A percentile compares a stretch with the other conserved stretches of the same genome.
Conservation (phyloP, 2,329 filamentous ascomycete species). For the Scedosporium boydii region DNA sequence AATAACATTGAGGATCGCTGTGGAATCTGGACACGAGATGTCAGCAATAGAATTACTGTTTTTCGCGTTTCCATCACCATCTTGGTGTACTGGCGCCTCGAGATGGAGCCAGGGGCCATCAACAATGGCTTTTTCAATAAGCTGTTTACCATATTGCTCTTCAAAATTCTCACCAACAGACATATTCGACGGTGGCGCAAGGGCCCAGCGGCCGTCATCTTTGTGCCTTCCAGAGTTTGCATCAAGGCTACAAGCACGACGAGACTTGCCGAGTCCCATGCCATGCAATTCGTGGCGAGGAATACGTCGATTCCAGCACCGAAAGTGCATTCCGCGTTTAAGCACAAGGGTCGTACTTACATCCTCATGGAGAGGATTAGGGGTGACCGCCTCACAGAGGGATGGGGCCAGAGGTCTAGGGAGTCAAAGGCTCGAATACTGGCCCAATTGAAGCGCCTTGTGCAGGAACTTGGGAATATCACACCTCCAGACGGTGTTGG, state of each 20-base stretch:
- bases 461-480: background rate
- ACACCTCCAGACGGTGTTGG: background rate
- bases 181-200: background rate
- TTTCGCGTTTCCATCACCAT: too few relatives aligned
- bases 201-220: background rate
- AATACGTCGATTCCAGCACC: constrained; percentile 15
- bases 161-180: background rate
- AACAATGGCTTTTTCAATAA: background rate
- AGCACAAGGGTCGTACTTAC: constrained; percentile 7
- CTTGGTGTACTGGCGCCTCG: background rate
- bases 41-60: too few relatives aligned
- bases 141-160: background rate
- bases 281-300: constrained; percentile 12
- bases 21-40: too few relatives aligned
- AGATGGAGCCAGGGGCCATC: background rate
- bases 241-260: too few relatives aligned
- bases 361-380: constrained; percentile 2
- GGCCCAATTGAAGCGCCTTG: too few relatives aligned
- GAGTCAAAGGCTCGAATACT: background rate
- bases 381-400: background rate
- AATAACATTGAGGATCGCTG: too few relatives aligned
- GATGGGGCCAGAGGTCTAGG: too few relatives aligned
- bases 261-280: constrained; percentile 13
- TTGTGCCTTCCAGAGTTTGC: background rate
- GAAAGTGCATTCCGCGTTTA: constrained; percentile 8